Conservation (phyloP, 78 protist genomes). For the Dictyostelium intermedium region DNA sequence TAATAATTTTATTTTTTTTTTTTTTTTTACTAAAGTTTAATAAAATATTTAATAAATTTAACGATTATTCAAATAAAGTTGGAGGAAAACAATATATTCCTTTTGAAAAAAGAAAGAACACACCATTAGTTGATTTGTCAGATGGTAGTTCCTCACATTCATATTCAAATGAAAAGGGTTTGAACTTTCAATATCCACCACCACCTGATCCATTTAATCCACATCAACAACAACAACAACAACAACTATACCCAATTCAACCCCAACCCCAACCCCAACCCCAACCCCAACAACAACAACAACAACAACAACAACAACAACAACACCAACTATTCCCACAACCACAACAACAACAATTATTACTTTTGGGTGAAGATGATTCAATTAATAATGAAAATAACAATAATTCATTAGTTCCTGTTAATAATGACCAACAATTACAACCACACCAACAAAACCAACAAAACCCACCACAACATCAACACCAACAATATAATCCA, state of each 20-base stretch:
- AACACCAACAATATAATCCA: neutral
- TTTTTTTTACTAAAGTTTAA: neutral
- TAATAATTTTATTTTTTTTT: neutral
- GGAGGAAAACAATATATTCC: constrained; percentile 46
- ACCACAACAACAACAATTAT: neutral
- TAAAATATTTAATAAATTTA: neutral
- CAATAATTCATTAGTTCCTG: neutral
- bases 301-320: neutral
- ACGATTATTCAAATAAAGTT: neutral
- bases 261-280: no score
- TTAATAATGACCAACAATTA: neutral
- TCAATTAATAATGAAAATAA: neutral
- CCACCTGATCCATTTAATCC: constrained; percentile 19
- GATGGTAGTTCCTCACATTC: neutral
- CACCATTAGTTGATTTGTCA: constrained; percentile 50
- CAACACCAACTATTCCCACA: neutral
- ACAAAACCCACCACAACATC: neutral
- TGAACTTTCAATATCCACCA: constrained; percentile 62
- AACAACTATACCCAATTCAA: neutral
- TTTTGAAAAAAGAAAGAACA: constrained; percentile 17
- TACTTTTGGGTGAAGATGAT: neutral
- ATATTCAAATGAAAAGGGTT: constrained; percentile 20
- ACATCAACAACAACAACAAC: neutral
- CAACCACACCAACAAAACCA: neutral
- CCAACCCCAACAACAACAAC: neutral